Base-by-base conservation (phyloP, 352 stramenopile species). In the Aphanomyces cochlioides region DNA sequence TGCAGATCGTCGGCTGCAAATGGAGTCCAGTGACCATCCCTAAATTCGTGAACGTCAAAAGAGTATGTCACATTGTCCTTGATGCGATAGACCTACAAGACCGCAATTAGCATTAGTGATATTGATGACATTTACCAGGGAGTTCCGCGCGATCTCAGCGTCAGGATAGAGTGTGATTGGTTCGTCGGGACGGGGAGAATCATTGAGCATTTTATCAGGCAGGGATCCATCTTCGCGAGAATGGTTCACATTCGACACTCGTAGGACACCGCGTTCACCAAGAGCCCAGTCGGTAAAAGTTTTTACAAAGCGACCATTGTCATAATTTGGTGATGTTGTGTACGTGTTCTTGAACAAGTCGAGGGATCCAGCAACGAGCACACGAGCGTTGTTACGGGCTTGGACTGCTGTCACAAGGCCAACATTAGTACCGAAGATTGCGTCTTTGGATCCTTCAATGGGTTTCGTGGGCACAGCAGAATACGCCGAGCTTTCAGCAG, bases 61-160 rank as follows among this genome's bases (percentile, higher is more conserved):
- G 84, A 93, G 77, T 96, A 98, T 53, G 87, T 95, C 13, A 98
- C 73, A 72, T 97, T 95, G 78, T 98, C 93, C 76, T 96, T 97
- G 66, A 98, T 79, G 54, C 93, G 90, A 77, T 98, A 98, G 56
- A 97, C 54, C 54, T 61, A 61, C 8, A 37, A 3, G 6, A 39
- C 1, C 19, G 17, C 36, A n/a, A 39, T n/a, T 12, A 61, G 28
- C 12, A 8, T 28, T 21, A 45, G 19, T 10, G 34, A 37, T 1
- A 39, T 45, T 43, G 17, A 61, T n/a, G 8, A 19, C 28, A 61
- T 37, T 3, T n/a, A 61, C 92, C 41, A 97, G 85, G 66, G 89
- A 95, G 74, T 96, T 84, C 45, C 87, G 90, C 47, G 89, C 88
- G 41, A 95, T 78, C 67, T 96, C 87, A 37, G 88, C 87, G 64